Base-by-base conservation (phyloP, 2,329 filamentous ascomycete species). In the Fusarium foetens region DNA sequence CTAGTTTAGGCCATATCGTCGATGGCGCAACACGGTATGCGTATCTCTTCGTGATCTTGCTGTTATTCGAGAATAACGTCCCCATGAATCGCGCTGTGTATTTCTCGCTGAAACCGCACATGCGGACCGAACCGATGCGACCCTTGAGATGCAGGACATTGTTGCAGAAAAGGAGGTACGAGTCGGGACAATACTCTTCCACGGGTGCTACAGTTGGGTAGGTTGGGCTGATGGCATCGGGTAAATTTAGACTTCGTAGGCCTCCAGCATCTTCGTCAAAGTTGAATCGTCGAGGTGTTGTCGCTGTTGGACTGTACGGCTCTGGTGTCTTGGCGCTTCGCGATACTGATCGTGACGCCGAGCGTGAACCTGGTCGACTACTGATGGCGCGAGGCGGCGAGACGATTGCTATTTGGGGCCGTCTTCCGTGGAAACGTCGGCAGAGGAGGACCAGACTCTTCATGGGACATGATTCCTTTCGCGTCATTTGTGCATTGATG, bases 101-200 rank as follows among this genome's bases (percentile, higher is more conserved):
- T 0, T 51, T 17, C 17, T 81, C 76, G 63, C 71, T 76, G 66
- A 84, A 83, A 5, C 82, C 82, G 27, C 78, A 81, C 60, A 84
- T 78, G 23, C 82, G 79, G 11, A 80, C 64, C 1, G 80, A 79
- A 38, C 73, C 65, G 48, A 83, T 59, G 3, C 77, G 73, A 9
- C 76, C 79, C 16, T 66, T 72, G 5, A 84, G 78, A 3, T 61
- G 68, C 8, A 77, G 36, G 7, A 84, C 67, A 23, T 75, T 74
- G 51, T 80, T 76, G 66, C 78, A 82, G 21, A 82, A 74, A 14
- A 59, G 17, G 29, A 83, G 76, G 41, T 78, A 71, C 5, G 72
- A 65, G 23, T 82, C 78, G 13, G 79, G 76, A 38, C 81, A 82
- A 66, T 79, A 82, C 12, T 66, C 41, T 39, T 64, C 42, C 17